Conservation (phyloP, 2,329 filamentous ascomycete species). For the Amesomyces nigricolor region DNA sequence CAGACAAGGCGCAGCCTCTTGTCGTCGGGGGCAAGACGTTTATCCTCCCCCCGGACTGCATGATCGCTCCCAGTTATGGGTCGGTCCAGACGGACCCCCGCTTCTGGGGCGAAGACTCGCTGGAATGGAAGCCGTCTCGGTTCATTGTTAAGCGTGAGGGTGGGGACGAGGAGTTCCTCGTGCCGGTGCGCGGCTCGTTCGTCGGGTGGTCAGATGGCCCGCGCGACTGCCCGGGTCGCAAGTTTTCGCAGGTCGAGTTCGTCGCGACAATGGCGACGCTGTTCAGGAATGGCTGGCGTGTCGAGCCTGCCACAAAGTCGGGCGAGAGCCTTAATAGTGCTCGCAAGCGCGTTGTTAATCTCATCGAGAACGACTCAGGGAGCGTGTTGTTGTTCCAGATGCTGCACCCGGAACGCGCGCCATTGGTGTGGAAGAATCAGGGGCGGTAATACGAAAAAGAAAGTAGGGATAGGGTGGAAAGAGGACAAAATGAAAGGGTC, state of each 20-base stretch:
- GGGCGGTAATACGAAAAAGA: no score
- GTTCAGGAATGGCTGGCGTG: slow-evolving; percentile 24
- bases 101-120: slow-evolving; percentile 27
- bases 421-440: slow-evolving; percentile 22
- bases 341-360: slow-evolving; percentile 19
- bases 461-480: no score
- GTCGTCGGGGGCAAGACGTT: slow-evolving; percentile 19
- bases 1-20: slow-evolving; percentile 15
- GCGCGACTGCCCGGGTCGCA: slow-evolving; percentile 29
- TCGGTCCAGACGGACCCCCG: slow-evolving; percentile 26
- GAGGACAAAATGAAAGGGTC: no score
- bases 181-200: slow-evolving; percentile 20
- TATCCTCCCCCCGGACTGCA: slow-evolving; percentile 23
- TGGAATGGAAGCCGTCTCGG: slow-evolving; percentile 26
- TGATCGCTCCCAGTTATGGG: slow-evolving; percentile 20
- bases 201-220: slow-evolving; percentile 30
- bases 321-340: slow-evolving; percentile 22
- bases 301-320: slow-evolving; percentile 22
- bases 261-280: slow-evolving; percentile 23
- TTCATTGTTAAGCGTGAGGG: slow-evolving; percentile 20
- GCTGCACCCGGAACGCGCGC: slow-evolving; percentile 26
- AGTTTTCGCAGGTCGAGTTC: slow-evolving; percentile 30
- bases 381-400: slow-evolving; percentile 26
- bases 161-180: slow-evolving; percentile 19
- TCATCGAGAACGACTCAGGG: slow-evolving; percentile 24